phyloP scores from a whole-genome alignment of 2,329 filamentous ascomycete genomes.

The Paecilomyces variotii region DNA sequence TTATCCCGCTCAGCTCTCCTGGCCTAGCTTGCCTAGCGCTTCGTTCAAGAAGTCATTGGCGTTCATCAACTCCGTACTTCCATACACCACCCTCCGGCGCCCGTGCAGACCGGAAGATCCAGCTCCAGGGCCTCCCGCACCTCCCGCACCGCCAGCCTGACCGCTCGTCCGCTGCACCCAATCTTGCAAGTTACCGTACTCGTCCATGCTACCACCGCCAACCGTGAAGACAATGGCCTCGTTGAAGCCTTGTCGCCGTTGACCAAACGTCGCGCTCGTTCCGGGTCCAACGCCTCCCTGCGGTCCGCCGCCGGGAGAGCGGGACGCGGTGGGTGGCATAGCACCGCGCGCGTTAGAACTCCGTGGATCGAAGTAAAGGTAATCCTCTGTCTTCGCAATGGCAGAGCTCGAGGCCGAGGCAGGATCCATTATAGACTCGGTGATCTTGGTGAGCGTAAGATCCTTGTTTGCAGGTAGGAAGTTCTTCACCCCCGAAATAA shows the following conservation, averaged over 20 bases:
- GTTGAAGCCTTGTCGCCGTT: slow-evolving; percentile 78
- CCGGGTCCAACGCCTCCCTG: slow-evolving; percentile 49
- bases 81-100: slow-evolving; percentile 78
- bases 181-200: slow-evolving; percentile 94
- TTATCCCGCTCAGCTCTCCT: slow-evolving; percentile 38
- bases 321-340: slow-evolving; percentile 63
- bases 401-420: slow-evolving; percentile 80
- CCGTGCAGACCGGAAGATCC: slow-evolving; percentile 44
- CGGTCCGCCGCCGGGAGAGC: slow-evolving; percentile 38
- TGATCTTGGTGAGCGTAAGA: slow-evolving; percentile 93
- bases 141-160: slow-evolving; percentile 39
- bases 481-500: slow-evolving; percentile 95
- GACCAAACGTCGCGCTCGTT: slow-evolving; percentile 78
- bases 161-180: slow-evolving; percentile 73
- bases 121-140: slow-evolving; percentile 12
- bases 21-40: slow-evolving; percentile 50
- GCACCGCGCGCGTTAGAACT: slow-evolving; percentile 88
- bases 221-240: slow-evolving; percentile 93
- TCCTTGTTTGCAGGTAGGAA: slow-evolving; percentile 95
- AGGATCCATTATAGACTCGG: slow-evolving; percentile 96
- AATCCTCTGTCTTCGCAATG: slow-evolving; percentile 92
- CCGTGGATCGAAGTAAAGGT: slow-evolving; percentile 93
- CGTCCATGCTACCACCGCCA: slow-evolving; percentile 95
- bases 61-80: slow-evolving; percentile 70
- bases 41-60: slow-evolving; percentile 53